Conservation (phyloP, 2,329 filamentous ascomycete species). For the Ceratocystis harringtonii region DNA sequence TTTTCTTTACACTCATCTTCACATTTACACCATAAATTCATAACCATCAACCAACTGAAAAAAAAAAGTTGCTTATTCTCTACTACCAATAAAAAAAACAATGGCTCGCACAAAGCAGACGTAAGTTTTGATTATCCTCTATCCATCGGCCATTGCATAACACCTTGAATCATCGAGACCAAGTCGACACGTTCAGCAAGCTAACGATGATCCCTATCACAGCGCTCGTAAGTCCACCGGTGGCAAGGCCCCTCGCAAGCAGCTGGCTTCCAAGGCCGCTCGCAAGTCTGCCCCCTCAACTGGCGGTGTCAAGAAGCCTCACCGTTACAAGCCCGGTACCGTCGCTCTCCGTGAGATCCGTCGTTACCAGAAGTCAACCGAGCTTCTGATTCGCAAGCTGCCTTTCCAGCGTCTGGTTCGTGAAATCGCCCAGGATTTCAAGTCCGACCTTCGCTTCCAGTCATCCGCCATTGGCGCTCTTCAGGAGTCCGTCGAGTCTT, state of each 20-base stretch:
- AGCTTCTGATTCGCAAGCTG: conserved; percentile 91
- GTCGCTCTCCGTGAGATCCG: conserved; percentile 97
- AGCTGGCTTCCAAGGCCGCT: conserved; percentile 97
- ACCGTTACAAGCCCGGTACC: conserved; percentile 80
- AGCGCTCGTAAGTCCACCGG: conserved; percentile 58
- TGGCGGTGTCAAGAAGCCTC: conserved; percentile 93
- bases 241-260: conserved; percentile 76
- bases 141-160: conserved; percentile 23
- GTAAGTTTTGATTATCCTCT: conserved; percentile 15
- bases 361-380: conserved; percentile 94
- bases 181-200: no score
- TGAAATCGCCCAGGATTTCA: conserved; percentile 94
- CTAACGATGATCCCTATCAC: not conserved
- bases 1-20: conserved; percentile 19
- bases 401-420: conserved; percentile 95
- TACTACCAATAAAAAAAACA: conserved; percentile 25
- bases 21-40: not conserved
- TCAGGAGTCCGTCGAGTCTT: conserved; percentile 97
- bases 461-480: conserved; percentile 93
- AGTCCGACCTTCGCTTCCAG: conserved; percentile 93
- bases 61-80: conserved; percentile 22
- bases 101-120: conserved; percentile 55
- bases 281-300: conserved; percentile 97
- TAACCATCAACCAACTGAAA: conserved; percentile 25
- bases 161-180: not conserved